These are phyloP conservation scores for Breynia disticha DNA, from an alignment of 441 rosid species.

Conservation along the genomic window DNA sequence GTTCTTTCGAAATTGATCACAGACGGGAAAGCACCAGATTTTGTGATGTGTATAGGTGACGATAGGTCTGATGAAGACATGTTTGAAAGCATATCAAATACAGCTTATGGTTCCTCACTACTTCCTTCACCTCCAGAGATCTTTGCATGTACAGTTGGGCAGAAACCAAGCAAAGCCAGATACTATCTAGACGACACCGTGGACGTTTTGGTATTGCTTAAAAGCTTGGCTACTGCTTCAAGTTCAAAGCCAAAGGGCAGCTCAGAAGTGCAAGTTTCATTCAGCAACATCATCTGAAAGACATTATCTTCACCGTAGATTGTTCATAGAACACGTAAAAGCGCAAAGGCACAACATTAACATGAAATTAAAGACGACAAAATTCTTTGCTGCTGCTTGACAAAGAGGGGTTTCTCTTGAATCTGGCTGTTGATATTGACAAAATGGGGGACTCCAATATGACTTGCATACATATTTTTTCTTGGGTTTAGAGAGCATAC, in stretches of 20 bases:
- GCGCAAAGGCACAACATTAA: too few relatives aligned
- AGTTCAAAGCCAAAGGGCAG: conserved; percentile 10
- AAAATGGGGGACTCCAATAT: too few relatives aligned
- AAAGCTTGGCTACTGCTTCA: conserved; percentile 26
- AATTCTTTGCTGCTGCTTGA: too few relatives aligned
- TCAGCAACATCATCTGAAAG: neutral
- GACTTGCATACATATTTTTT: too few relatives aligned
- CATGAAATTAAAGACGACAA: too few relatives aligned
- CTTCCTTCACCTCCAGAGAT: conserved; percentile 27
- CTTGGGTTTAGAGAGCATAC: too few relatives aligned
- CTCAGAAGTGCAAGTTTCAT: conserved; percentile 19
- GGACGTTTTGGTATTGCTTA: conserved; percentile 28
- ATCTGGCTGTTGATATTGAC: too few relatives aligned
- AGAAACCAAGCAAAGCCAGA: conserved; percentile 54
- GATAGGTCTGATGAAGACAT: conserved; percentile 58
- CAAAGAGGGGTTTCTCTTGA: too few relatives aligned
- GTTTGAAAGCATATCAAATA: conserved; percentile 39
- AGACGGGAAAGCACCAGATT: conserved; percentile 30
- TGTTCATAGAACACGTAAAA: too few relatives aligned
- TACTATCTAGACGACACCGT: conserved; percentile 35
- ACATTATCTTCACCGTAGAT: too few relatives aligned
- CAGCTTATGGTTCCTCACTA: conserved; percentile 18
- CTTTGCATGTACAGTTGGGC: conserved; percentile 44
- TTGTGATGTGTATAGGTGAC: conserved; percentile 52
- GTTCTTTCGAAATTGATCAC: conserved; percentile 26